These are phyloP conservation scores for Chrysochromulina tobinii DNA, from an alignment of 78 protist species.

Conservation along the genomic window DNA sequence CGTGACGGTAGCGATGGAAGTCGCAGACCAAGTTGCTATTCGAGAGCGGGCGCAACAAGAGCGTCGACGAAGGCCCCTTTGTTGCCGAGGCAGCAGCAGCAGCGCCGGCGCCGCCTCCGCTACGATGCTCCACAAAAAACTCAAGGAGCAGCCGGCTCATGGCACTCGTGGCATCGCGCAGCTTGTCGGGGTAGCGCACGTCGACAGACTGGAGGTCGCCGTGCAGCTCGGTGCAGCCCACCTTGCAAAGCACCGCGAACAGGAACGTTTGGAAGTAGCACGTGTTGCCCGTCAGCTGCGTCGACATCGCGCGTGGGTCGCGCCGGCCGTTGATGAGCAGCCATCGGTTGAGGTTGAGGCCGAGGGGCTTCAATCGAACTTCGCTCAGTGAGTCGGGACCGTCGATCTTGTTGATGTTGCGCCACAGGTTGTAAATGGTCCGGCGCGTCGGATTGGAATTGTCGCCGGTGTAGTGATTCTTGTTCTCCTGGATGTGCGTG, in stretches of 20 bases:
- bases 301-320: neutral
- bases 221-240: neutral
- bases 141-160: slow-evolving; percentile 4
- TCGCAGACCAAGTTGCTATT: slow-evolving; percentile 8
- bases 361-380: neutral
- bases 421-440: neutral
- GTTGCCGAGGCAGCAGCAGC: no score
- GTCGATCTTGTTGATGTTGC: neutral
- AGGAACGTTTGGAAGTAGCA: slow-evolving; percentile 29
- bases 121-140: neutral
- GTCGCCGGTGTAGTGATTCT: slow-evolving; percentile 11
- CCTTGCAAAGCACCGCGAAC: slow-evolving; percentile 19
- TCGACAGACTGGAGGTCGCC: neutral
- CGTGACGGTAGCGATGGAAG: neutral
- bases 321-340: slow-evolving; percentile 13
- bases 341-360: neutral
- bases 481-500: slow-evolving; percentile 33
- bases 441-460: slow-evolving; percentile 3
- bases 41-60: slow-evolving; percentile 11
- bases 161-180: neutral
- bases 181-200: neutral
- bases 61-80: no score
- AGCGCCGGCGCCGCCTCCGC: no score
- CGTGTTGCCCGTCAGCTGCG: slow-evolving; percentile 28
- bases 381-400: neutral